phyloP scores from a whole-genome alignment of 805 yeast genomes.

The Myxozyma vanderwaltii region DNA sequence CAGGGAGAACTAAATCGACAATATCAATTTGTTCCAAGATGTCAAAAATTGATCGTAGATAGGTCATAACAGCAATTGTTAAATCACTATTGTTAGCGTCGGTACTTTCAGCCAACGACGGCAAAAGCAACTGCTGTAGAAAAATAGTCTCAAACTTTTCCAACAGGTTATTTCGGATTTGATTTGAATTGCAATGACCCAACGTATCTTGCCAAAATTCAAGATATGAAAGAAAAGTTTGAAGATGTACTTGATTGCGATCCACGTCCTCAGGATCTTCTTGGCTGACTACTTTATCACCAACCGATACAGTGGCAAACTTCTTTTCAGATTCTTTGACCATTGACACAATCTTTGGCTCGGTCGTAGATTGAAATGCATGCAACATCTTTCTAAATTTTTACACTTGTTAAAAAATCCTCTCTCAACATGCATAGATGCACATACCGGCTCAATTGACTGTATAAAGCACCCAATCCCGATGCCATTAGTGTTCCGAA shows the following conservation, averaged over 20 bases:
- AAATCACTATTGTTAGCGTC: constrained; percentile 31
- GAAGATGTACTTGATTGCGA: constrained; percentile 21
- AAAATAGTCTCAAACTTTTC: constrained; percentile 38
- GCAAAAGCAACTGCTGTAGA: constrained; percentile 38
- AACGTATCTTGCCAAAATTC: constrained; percentile 41
- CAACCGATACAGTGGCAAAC: constrained; percentile 13
- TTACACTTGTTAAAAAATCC: neutral
- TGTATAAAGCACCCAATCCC: constrained; percentile 40
- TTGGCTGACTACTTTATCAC: neutral
- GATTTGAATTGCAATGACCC: constrained; percentile 28
- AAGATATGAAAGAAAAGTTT: constrained; percentile 35
- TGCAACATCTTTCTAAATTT: constrained; percentile 20
- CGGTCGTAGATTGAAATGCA: constrained; percentile 29
- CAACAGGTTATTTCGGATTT: constrained; percentile 27
- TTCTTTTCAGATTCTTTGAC: constrained; percentile 28
- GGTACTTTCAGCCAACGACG: constrained; percentile 36
- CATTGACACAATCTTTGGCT: constrained; percentile 34
- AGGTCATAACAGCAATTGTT: constrained; percentile 35
- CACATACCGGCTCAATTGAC: constrained; percentile 34
- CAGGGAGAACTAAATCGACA: constrained; percentile 8
- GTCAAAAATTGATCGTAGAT: constrained; percentile 37
- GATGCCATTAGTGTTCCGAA: constrained; percentile 40
- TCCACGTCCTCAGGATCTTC: constrained; percentile 22
- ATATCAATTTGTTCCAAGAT: constrained; percentile 17
- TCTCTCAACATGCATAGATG: neutral